Evolutionary conservation across 2,329 filamentous ascomycete genomes (phyloP), one percentile per base, ranked within the genome.

Genomic region (Capronia coronata): DNA sequence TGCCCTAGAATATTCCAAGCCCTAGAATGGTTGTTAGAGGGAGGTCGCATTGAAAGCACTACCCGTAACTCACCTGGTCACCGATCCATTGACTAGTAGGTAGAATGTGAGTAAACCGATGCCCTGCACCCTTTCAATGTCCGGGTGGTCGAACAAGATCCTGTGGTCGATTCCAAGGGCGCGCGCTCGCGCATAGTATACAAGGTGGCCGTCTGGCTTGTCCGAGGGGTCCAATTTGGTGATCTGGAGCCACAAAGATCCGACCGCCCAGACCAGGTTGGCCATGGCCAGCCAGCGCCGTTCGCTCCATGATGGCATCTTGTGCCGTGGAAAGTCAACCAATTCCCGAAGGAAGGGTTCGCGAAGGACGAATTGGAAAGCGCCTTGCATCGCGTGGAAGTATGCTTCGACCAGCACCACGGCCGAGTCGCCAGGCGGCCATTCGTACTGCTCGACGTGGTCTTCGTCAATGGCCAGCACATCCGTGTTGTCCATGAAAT

Each of bases 11-110:
- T 37, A 27, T 54, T 63, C 62, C 61, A 64, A n/a, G 62, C 54
- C 37, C 62, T 64, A 45, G 13, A 27, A 16, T 18, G 19, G n/a
- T 18, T 21, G 13, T 37, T 16, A 19, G n/a, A 16, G 22, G 3
- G 1, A 6, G 22, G 29, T 32, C 21, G 18, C 14, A 11, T 10
- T 4, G 21, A 2, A 44, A 52, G n/a, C n/a, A n/a, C n/a, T n/a
- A n/a, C n/a, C n/a, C n/a, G n/a, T n/a, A n/a, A n/a, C n/a, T 22
- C 46, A 64, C 62, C 61, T 52, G 21, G 59, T 56, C 32, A 63
- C 59, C 21, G 61, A 60, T 27, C 55, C 55, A 40, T 59, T 59
- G 38, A 54, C 47, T 5, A 59, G 34, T 7, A 59, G 37, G 27
- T 59, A 59, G 37, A 57, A 54, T 10, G 51, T 38, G 5, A 58